Base-by-base conservation (phyloP, 1,284 basidiomycete species). In the Cutaneotrichosporon cavernicola region DNA sequence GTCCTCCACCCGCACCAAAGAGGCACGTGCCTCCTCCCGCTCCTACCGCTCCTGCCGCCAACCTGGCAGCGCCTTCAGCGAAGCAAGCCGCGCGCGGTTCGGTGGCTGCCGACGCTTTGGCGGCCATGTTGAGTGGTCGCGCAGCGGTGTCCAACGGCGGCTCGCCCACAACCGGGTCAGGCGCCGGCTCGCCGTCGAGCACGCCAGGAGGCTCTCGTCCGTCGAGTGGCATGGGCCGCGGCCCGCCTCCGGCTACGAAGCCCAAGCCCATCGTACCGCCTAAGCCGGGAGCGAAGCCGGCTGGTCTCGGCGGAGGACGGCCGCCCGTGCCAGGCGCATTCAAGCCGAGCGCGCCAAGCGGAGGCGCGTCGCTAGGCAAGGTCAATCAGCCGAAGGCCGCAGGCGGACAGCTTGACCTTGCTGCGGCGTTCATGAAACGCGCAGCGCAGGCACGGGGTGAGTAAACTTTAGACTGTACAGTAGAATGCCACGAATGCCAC, bases 381-480 rank as follows among this genome's bases (percentile, higher is more conserved):
- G 80, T 76, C 11, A 81, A 78, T 63, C 76, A 78, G 22, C 80
- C 83, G 50, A 80, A 73, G 56, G 82, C 82, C 5, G 77, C 83
- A 1, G 76, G 81, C 30, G 88, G 90, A 30, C 90, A 92, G 76
- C 73, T 92, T 80, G 91, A 92, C 81, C 81, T 94, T 69, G 90
- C 91, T 66, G 90, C 91, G 56, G 80, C 78, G 71, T 67, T 76
- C 31, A 57, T 53, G 38, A 74, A 65, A 61, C 69, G 72, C 32
- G 72, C 69, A 4, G 30, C 31, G 51, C 51, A 53, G 31, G 30
- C 57, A n/a, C 40, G 40, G 16, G 34, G 55, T 9, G 55, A 36
- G 34, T 56, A 40, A 55, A 6, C 14, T 8, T 2, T 56, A 56
- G 55, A 56, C 34, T 56, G 55, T 56, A 56, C 26, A 34, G 31